Evolutionary conservation across 106 monocot genomes (phyloP).

Genomic region (Vanilla planifolia): DNA sequence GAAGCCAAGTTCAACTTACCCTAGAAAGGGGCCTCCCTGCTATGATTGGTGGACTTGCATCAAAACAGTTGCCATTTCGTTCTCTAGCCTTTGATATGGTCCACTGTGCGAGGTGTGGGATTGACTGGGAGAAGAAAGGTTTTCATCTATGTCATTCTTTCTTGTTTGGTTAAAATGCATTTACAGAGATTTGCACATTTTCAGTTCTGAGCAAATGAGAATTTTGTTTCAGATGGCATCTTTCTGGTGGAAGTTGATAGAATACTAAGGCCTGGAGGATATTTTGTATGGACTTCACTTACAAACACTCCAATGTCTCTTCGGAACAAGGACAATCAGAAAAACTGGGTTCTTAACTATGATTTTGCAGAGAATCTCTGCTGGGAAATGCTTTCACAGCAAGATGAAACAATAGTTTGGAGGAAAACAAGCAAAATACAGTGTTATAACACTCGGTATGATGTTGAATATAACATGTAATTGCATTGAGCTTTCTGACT

Average conservation of each 20-base stretch:
- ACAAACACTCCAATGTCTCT: constrained; percentile 51
- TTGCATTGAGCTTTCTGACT: neutral
- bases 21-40: constrained; percentile 96
- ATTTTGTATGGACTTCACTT: constrained; percentile 90
- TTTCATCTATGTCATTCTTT: constrained; percentile 2
- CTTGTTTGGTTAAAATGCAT: neutral
- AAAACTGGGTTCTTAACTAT: constrained; percentile 43
- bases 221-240: constrained; percentile 57
- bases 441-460: constrained; percentile 74
- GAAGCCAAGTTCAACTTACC: constrained; percentile 94
- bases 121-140: constrained; percentile 85
- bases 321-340: constrained; percentile 69
- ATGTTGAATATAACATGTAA: neutral
- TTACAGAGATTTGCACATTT: neutral
- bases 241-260: constrained; percentile 87
- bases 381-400: constrained; percentile 89
- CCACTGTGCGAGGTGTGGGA: constrained; percentile 83
- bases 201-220: neutral
- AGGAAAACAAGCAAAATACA: constrained; percentile 71
- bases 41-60: constrained; percentile 72
- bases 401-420: constrained; percentile 95
- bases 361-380: constrained; percentile 71
- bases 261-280: constrained; percentile 82
- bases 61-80: constrained; percentile 80
- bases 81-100: constrained; percentile 90